Conservation (phyloP, 805 yeast species). For the Blastobotrys attinorum region DNA sequence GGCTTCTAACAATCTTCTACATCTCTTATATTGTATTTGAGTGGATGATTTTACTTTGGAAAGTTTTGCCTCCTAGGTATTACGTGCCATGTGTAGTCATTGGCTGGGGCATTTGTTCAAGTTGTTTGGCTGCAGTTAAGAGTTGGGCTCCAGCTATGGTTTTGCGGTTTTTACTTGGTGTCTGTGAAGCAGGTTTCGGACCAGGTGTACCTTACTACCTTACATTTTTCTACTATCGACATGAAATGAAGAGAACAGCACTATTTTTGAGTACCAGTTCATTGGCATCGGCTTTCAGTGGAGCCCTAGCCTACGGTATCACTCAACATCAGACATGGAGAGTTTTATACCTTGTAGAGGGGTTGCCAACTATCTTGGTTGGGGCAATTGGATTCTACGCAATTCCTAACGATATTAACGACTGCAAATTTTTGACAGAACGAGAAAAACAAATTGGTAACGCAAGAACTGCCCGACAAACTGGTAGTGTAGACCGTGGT, state of each 20-base stretch:
- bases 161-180: constrained; percentile 35
- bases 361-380: constrained; percentile 36
- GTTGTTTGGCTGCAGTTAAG: constrained; percentile 39
- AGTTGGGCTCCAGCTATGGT: constrained; percentile 37
- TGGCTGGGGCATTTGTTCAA: constrained; percentile 41
- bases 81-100: constrained; percentile 41
- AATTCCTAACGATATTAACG: constrained; percentile 31
- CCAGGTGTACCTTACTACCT: constrained; percentile 28
- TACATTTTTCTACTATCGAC: constrained; percentile 25
- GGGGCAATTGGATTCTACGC: constrained; percentile 26
- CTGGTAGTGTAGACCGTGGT: constrained; percentile 9
- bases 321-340: constrained; percentile 29
- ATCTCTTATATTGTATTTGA: constrained; percentile 42
- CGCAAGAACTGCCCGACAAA: constrained; percentile 12
- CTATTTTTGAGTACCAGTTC: constrained; percentile 24
- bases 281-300: constrained; percentile 51
- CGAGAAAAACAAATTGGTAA: constrained; percentile 26
- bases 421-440: constrained; percentile 41
- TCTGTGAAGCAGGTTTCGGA: constrained; percentile 26
- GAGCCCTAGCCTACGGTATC: constrained; percentile 42
- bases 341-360: constrained; percentile 42
- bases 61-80: constrained; percentile 36
- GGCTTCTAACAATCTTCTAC: constrained; percentile 38
- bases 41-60: constrained; percentile 34
- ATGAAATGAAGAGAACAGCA: constrained; percentile 25